Base-by-base conservation (phyloP, 169 alveolate species). In the Cryptosporidium felis region DNA sequence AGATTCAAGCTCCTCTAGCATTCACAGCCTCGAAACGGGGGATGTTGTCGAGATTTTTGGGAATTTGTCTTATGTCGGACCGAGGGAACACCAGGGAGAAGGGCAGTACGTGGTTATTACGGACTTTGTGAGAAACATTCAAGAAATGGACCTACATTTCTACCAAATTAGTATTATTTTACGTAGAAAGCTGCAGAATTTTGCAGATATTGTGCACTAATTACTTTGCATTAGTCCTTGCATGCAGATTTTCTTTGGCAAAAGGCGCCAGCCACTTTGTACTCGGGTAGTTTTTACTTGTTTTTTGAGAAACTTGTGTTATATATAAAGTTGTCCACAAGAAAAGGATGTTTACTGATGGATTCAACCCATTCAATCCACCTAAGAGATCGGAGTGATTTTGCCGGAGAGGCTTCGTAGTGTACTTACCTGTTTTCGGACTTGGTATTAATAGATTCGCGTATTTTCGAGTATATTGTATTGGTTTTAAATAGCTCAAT, bases 351-450 rank as follows among this genome's bases (percentile, higher is more conserved):
- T 36, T 26, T 74, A 18, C 56, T 74, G 21, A 74, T 74, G 36
- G 85, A 53, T 4, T 74, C 85, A 14, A 74, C 23, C 85, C 85
- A 74, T 58, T 74, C 74, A 21, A 53, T 74, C 85, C 85, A 74
- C 10, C 85, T 74, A 53, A 51, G 18, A 38, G 5, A 23, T 12
- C 34, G 0, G 38, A 12, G 14, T 9, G 9, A 41, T 9, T 40
- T 36, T 4, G 44, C 9, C 14, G 12, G 1, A 38, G 9, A 1
- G 9, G 40, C 12, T 0, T 6, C 0, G 18, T 23, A 14, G 6
- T 41, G 44, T 42, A 65, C 81, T 65, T 65, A 65, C 81, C 49
- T 65, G 62, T 65, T 65, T 21, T 62, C 34, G 6, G 45, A 14
- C 51, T 14, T 44, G 51, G 51, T 44, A 14, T 14, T 3, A 47